phyloP scores from a whole-genome alignment of 1,284 basidiomycete species.

The Naganishia albida region DNA sequence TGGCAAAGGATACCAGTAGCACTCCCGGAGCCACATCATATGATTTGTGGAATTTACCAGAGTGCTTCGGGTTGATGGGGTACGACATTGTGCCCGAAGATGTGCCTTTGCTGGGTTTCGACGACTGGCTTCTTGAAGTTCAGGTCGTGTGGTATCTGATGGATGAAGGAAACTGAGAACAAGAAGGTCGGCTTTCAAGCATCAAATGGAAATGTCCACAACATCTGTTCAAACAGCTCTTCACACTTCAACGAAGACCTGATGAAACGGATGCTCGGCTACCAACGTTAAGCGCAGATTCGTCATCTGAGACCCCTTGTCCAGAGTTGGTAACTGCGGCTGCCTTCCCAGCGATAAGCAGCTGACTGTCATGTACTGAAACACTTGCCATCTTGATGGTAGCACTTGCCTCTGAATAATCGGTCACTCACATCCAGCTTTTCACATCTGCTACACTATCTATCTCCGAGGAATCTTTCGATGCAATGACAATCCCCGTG shows the following conservation, averaged over 20 bases:
- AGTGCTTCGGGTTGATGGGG: slow-evolving; percentile 32
- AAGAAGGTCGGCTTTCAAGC: too few relatives aligned
- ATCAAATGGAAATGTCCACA: too few relatives aligned
- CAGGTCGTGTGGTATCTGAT: too few relatives aligned
- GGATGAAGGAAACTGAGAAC: too few relatives aligned
- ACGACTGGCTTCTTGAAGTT: too few relatives aligned
- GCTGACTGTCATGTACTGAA: too few relatives aligned
- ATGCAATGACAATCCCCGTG: slow-evolving; percentile 19
- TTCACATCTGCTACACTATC: not conserved
- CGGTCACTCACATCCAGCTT: not conserved
- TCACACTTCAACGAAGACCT: too few relatives aligned
- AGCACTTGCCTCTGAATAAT: not conserved
- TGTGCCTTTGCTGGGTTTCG: not conserved
- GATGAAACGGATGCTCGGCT: too few relatives aligned
- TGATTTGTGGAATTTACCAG: slow-evolving; percentile 43
- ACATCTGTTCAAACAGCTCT: too few relatives aligned
- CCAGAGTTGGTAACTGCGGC: too few relatives aligned
- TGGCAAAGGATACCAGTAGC: slow-evolving; percentile 50
- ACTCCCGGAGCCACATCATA: slow-evolving; percentile 45
- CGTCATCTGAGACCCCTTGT: not conserved
- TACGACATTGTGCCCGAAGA: slow-evolving; percentile 7
- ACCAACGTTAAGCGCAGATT: slow-evolving; percentile 1
- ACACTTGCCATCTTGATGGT: not conserved
- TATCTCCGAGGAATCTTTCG: not conserved
- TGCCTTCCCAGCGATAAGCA: too few relatives aligned